Percentiles rank a stretch among this genome's conserved stretches.
phyloP scores from a whole-genome alignment of 148 eudicot species.

The Rhododendron molle region DNA sequence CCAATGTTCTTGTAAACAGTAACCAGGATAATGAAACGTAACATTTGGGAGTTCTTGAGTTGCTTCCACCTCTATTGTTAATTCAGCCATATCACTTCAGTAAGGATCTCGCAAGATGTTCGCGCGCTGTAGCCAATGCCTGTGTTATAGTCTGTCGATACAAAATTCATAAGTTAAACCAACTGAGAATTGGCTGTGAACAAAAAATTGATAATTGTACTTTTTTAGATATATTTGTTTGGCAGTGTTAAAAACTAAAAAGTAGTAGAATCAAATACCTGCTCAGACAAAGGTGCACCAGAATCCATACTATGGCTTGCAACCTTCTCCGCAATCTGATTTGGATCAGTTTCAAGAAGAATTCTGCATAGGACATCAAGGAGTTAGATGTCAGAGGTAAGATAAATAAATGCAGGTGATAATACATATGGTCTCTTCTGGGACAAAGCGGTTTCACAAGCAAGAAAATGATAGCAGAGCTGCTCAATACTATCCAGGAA shows the following conservation, averaged over 20 bases:
- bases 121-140: slow-evolving; percentile 53
- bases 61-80: slow-evolving; percentile 4
- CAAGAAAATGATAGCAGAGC: background rate
- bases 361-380: slow-evolving; percentile 32
- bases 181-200: background rate
- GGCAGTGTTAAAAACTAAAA: background rate
- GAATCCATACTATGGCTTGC: slow-evolving; percentile 40
- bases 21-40: background rate
- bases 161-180: slow-evolving; percentile 1
- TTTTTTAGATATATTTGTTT: background rate
- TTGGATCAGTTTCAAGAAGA: slow-evolving; percentile 62
- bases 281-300: slow-evolving; percentile 60
- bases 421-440: background rate
- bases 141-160: slow-evolving; percentile 43
- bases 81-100: slow-evolving; percentile 25
- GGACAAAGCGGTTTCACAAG: background rate
- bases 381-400: background rate
- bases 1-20: background rate
- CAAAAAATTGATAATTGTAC: background rate
- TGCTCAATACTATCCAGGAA: background rate
- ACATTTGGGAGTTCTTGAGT: background rate
- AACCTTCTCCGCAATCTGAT: slow-evolving; percentile 52
- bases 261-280: slow-evolving; percentile 32
- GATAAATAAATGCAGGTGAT: background rate
- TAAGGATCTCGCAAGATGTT: slow-evolving; percentile 42